phyloP scores from a whole-genome alignment of 495 filamentous ascomycete genomes.

The Trichodelitschia bisporula region DNA sequence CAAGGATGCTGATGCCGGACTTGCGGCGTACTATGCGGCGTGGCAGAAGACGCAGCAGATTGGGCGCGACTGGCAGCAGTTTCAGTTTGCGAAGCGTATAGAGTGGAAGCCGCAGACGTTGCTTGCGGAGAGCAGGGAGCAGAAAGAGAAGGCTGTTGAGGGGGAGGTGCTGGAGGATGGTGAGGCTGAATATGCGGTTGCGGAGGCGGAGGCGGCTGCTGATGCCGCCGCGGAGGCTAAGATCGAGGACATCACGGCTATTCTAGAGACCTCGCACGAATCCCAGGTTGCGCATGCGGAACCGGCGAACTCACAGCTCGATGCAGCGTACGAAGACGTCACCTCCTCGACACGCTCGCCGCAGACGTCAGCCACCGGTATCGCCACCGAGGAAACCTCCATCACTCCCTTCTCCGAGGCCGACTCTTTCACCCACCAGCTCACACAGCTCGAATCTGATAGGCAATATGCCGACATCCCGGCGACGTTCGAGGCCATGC shows the following conservation, averaged over 20 bases:
- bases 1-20: constrained; percentile 10
- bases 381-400: constrained; percentile 1
- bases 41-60: constrained; percentile 57
- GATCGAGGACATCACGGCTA: constrained; percentile 14
- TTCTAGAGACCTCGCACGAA: constrained; percentile 11
- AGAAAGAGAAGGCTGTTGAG: constrained; percentile 14
- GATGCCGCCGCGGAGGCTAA: constrained; percentile 26
- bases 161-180: constrained; percentile 24
- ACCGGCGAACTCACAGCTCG: constrained; percentile 7
- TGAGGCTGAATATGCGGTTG: constrained; percentile 21
- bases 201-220: constrained; percentile 24
- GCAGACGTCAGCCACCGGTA: not conserved
- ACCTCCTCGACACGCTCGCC: constrained; percentile 3
- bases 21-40: constrained; percentile 76
- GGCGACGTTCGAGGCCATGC: constrained; percentile 65
- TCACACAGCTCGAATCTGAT: constrained; percentile 41
- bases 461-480: constrained; percentile 66
- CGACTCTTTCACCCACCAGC: constrained; percentile 43
- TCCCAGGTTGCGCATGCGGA: constrained; percentile 13
- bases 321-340: constrained; percentile 5
- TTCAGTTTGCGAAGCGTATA: constrained; percentile 63
- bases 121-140: constrained; percentile 25
- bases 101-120: constrained; percentile 46
- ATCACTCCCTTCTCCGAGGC: constrained; percentile 25
- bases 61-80: constrained; percentile 71